Conservation (phyloP, 768 basidiomycete species). For the Suillus sp. region DNA sequence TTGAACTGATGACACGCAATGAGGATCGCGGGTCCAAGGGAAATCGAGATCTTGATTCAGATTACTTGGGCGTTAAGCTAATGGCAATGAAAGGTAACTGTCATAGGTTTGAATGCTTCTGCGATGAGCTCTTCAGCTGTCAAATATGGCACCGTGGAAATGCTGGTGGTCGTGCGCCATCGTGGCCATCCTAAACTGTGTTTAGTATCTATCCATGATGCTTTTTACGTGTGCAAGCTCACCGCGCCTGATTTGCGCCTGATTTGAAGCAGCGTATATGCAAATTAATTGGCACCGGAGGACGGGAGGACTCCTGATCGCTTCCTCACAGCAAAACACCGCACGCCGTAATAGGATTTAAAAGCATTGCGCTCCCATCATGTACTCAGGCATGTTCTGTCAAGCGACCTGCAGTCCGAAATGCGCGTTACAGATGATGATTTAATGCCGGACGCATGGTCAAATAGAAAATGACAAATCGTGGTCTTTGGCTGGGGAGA, state of each 20-base stretch:
- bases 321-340: slow-evolving; percentile 5
- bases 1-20: slow-evolving; percentile 17
- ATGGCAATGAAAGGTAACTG: not conserved
- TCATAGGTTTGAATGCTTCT: slow-evolving; percentile 2
- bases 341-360: slow-evolving; percentile 1
- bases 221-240: slow-evolving; percentile 1
- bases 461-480: not conserved
- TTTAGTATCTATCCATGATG: not conserved
- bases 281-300: slow-evolving; percentile 6
- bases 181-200: slow-evolving; percentile 2
- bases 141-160: slow-evolving; percentile 1
- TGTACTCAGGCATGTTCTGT: slow-evolving; percentile 5
- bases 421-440: not conserved
- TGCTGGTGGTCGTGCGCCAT: slow-evolving; percentile 1
- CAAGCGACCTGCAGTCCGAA: slow-evolving; percentile 7
- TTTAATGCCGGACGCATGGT: not conserved
- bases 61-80: not conserved
- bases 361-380: not conserved
- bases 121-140: not conserved
- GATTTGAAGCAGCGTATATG: slow-evolving; percentile 1
- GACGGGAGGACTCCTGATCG: not conserved
- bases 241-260: not conserved
- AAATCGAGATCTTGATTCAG: slow-evolving; percentile 7
- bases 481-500: not conserved
- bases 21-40: slow-evolving; percentile 26